These are phyloP conservation scores for Globisporangium solare DNA, from an alignment of 352 stramenopile genomes.

Conservation along the genomic window DNA sequence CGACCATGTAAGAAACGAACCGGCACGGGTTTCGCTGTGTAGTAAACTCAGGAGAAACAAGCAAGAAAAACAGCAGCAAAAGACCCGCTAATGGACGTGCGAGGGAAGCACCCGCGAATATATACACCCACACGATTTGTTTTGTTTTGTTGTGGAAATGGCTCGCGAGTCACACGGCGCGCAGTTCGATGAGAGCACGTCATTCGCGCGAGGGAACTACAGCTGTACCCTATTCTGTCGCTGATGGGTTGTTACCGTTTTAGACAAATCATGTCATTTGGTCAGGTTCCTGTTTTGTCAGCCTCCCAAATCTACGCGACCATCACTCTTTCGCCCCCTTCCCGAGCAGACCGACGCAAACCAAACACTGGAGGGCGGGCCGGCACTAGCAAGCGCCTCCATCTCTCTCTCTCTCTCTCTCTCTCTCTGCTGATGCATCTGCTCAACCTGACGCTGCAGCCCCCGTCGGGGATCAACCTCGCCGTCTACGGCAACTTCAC, in stretches of 20 bases:
- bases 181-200: too few relatives aligned
- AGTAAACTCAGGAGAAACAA: neutral
- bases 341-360: neutral
- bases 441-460: conserved; percentile 86
- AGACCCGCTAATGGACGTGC: too few relatives aligned
- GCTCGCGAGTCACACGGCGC: too few relatives aligned
- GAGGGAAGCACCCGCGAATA: too few relatives aligned
- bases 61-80: too few relatives aligned
- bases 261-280: neutral
- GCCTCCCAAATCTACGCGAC: neutral
- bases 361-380: neutral
- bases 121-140: too few relatives aligned
- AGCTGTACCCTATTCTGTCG: too few relatives aligned
- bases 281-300: too few relatives aligned
- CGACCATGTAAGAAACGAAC: conserved; percentile 12
- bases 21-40: neutral
- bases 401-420: neutral
- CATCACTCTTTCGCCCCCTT: conserved; percentile 5
- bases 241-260: too few relatives aligned
- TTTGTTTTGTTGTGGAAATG: too few relatives aligned
- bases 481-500: conserved; percentile 92
- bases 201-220: too few relatives aligned
- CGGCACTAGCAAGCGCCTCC: neutral
- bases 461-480: conserved; percentile 73
- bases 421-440: conserved; percentile 56